These are phyloP conservation scores for Globisporangium takayamanum DNA, from an alignment of 352 stramenopile species.

Conservation along the genomic window DNA sequence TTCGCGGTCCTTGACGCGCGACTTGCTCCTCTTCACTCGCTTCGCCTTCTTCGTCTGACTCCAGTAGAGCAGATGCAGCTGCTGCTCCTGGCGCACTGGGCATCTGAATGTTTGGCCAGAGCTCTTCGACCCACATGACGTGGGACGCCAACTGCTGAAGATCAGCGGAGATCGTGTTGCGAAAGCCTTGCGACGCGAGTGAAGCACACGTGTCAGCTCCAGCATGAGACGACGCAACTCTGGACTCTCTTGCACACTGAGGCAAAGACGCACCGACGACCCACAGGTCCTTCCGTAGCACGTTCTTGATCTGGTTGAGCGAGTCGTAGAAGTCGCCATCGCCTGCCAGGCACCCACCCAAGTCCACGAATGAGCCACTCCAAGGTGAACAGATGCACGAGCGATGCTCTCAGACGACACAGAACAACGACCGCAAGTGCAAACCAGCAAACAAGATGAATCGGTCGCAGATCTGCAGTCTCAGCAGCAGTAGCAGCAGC, in stretches of 20 bases:
- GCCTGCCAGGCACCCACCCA: constrained; percentile 21
- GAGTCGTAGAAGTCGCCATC: constrained; percentile 87
- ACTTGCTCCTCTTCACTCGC: constrained; percentile 6
- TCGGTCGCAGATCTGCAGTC: constrained; percentile 60
- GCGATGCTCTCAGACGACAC: background rate
- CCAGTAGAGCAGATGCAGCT: constrained; percentile 1
- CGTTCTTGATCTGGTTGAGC: constrained; percentile 73
- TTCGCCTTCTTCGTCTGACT: constrained; percentile 2
- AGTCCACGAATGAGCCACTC: constrained; percentile 7
- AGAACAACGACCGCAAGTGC: background rate
- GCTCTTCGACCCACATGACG: constrained; percentile 68
- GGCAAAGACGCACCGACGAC: constrained; percentile 54
- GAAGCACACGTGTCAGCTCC: background rate
- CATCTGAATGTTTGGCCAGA: constrained; percentile 46
- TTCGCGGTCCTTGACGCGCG: background rate
- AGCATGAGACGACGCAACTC: background rate
- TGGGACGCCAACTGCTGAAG: constrained; percentile 71
- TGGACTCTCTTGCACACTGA: background rate
- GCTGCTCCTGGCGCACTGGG: constrained; percentile 8
- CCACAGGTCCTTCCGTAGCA: constrained; percentile 81
- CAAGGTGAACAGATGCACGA: background rate
- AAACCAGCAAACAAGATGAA: constrained; percentile 79
- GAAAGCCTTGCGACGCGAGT: constrained; percentile 39
- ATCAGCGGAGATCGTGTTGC: constrained; percentile 62
- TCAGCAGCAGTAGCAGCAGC: background rate